Conservation (phyloP, 805 yeast genomes). For the Ogataea sp. region DNA sequence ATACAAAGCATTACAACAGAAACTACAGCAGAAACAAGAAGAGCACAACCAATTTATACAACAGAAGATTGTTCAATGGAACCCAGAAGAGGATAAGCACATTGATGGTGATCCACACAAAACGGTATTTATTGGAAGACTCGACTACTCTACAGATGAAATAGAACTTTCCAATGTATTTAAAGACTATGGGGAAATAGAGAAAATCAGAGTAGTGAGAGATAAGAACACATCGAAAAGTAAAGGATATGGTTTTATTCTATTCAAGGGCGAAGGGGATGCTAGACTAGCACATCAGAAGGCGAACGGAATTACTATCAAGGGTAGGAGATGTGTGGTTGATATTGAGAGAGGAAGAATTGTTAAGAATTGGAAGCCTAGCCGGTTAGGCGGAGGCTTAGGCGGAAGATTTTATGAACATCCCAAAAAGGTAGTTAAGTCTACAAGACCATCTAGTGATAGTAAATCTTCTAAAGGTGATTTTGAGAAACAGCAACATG, state of each 20-base stretch:
- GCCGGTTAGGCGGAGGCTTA: constrained; percentile 84
- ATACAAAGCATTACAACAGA: constrained; percentile 12
- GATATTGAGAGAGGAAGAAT: constrained; percentile 68
- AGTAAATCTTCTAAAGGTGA: background rate
- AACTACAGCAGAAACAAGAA: constrained; percentile 20
- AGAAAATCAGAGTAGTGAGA: constrained; percentile 48
- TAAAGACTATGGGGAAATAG: constrained; percentile 62
- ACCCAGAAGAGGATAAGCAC: constrained; percentile 50
- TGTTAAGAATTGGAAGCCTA: constrained; percentile 60
- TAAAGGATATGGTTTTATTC: constrained; percentile 79
- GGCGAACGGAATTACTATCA: constrained; percentile 43
- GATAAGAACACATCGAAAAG: constrained; percentile 43
- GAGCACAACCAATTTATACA: constrained; percentile 25
- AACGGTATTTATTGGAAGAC: constrained; percentile 72
- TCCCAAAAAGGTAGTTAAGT: too few relatives aligned
- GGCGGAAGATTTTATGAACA: constrained; percentile 51
- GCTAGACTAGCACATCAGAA: constrained; percentile 56
- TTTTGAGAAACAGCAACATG: background rate
- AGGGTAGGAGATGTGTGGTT: constrained; percentile 50
- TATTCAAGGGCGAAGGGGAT: constrained; percentile 52
- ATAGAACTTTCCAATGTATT: constrained; percentile 59
- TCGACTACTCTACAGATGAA: constrained; percentile 59
- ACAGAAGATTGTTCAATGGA: constrained; percentile 33
- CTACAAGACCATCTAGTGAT: too few relatives aligned
- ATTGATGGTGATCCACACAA: constrained; percentile 63